Evolutionary conservation across 108 stramenopile genomes (phyloP).

Genomic region (Stephanodiscus minutulus): DNA sequence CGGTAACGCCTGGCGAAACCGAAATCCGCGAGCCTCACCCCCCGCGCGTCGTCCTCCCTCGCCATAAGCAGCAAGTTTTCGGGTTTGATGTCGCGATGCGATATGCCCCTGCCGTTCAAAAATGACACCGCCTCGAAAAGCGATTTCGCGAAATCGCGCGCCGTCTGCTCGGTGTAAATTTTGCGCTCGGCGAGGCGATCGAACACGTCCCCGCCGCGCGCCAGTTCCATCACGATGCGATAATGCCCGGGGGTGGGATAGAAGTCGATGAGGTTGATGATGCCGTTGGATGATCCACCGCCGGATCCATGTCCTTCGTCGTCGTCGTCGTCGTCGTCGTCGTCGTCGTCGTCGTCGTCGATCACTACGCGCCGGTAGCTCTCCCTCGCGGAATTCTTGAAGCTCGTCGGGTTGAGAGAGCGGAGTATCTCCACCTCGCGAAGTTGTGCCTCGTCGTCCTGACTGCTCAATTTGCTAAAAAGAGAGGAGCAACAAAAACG

Average conservation of each 20-base stretch:
- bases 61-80: conserved; percentile 88
- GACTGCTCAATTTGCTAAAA: conserved; percentile 42
- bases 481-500: too few species aligned
- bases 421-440: conserved; percentile 68
- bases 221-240: conserved; percentile 87
- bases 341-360: background rate
- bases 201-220: conserved; percentile 96
- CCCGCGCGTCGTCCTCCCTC: conserved; percentile 64
- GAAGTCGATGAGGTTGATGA: conserved; percentile 83
- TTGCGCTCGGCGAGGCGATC: conserved; percentile 83
- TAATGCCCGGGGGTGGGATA: conserved; percentile 67
- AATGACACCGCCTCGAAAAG: conserved; percentile 72
- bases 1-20: conserved; percentile 89
- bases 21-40: conserved; percentile 93
- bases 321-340: conserved; percentile 10
- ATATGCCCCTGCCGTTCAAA: conserved; percentile 75
- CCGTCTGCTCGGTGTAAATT: conserved; percentile 89
- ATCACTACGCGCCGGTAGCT: background rate
- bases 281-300: too few species aligned
- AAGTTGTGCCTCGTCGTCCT: conserved; percentile 62
- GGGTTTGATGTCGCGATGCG: conserved; percentile 93
- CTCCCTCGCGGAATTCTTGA: background rate
- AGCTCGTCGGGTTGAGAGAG: conserved; percentile 27
- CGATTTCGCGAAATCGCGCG: conserved; percentile 64
- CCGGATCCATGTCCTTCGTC: conserved; percentile 39